A percentile compares a stretch with the other conserved stretches of the same genome.
Conservation (phyloP, 176 grass and related monocot species). For the Avena atlantica region DNA sequence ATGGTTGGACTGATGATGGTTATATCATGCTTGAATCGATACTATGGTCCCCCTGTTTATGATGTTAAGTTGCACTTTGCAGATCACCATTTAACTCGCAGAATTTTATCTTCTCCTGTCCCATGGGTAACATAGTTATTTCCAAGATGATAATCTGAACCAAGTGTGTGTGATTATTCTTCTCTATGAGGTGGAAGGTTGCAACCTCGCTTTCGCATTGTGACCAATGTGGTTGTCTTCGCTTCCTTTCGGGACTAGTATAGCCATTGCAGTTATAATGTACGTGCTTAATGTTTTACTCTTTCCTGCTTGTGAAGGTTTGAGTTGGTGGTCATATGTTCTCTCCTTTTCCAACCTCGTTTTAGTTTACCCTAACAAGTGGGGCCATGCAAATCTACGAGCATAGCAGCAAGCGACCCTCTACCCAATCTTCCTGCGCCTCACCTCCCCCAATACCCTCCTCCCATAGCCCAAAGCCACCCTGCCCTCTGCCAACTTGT, state of each 20-base stretch:
- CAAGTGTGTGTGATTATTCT: neutral
- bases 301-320: too few relatives aligned
- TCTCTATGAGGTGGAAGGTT: neutral
- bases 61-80: neutral
- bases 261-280: neutral
- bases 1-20: constrained; percentile 12
- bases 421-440: too few relatives aligned
- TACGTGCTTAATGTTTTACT: neutral
- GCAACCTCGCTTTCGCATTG: neutral
- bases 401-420: too few relatives aligned
- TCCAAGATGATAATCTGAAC: neutral
- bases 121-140: neutral
- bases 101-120: neutral
- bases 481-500: neutral
- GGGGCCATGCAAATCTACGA: too few relatives aligned
- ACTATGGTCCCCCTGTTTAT: neutral
- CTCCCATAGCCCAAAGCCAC: neutral
- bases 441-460: too few relatives aligned
- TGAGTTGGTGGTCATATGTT: too few relatives aligned
- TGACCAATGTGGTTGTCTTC: neutral
- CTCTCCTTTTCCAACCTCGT: too few relatives aligned
- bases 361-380: too few relatives aligned
- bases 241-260: neutral
- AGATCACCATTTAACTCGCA: neutral
- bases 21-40: neutral